Conservation (phyloP, 1,284 basidiomycete species). For the Moniliella sp. region DNA sequence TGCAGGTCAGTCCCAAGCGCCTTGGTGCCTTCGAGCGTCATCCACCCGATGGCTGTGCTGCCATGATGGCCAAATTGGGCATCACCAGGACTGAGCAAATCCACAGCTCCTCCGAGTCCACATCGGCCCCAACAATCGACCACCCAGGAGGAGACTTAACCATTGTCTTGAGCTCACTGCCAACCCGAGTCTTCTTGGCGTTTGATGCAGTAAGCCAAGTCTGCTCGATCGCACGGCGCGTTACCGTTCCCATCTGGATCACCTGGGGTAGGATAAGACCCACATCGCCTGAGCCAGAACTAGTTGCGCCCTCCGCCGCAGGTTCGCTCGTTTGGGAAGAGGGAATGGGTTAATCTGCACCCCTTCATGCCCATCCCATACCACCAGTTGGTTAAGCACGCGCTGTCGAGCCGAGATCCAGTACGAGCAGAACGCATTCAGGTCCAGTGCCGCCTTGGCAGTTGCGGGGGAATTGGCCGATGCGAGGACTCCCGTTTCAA, state of each 20-base stretch:
- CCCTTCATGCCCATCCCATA: slow-evolving; percentile 47
- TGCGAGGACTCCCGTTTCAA: slow-evolving; percentile 48
- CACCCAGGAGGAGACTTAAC: slow-evolving; percentile 79
- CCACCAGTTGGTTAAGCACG: slow-evolving; percentile 75
- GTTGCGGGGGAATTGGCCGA: slow-evolving; percentile 45
- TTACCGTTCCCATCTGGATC: slow-evolving; percentile 94
- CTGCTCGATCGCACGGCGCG: slow-evolving; percentile 83
- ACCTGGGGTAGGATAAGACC: slow-evolving; percentile 89
- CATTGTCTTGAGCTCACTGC: slow-evolving; percentile 93
- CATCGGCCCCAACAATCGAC: slow-evolving; percentile 86
- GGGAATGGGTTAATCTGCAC: slow-evolving; percentile 37
- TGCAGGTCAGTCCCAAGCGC: slow-evolving; percentile 82
- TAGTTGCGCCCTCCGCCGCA: slow-evolving; percentile 2
- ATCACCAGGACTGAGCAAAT: slow-evolving; percentile 94
- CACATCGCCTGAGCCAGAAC: slow-evolving; percentile 1
- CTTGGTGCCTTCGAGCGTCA: slow-evolving; percentile 98
- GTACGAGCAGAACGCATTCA: slow-evolving; percentile 88
- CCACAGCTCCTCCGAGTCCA: slow-evolving; percentile 97
- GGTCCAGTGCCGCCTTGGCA: slow-evolving; percentile 53
- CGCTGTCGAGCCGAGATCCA: slow-evolving; percentile 89
- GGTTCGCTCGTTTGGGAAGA: slow-evolving; percentile 1
- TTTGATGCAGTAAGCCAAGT: slow-evolving; percentile 98
- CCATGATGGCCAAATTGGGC: slow-evolving; percentile 93
- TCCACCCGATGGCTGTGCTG: slow-evolving; percentile 92
- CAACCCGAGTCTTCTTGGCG: slow-evolving; percentile 86